Evolutionary conservation across 2,329 filamentous ascomycete genomes (phyloP).

Genomic region (Zopfia rhizophila): DNA sequence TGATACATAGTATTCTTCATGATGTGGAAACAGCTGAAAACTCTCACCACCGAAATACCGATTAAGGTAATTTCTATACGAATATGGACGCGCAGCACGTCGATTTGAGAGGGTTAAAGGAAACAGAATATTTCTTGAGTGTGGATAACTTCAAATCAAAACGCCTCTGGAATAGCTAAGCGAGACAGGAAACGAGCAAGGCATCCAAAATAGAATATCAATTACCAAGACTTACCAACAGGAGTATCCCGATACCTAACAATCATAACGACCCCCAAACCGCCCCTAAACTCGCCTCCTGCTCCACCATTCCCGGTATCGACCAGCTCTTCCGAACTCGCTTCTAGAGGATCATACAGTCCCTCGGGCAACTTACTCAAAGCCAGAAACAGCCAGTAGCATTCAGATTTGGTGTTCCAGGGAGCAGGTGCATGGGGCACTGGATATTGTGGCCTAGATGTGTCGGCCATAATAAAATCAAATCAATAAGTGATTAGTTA

Average conservation of each 20-base stretch:
- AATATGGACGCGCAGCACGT: no score
- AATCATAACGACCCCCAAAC: conserved; percentile 39
- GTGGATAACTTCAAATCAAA: no score
- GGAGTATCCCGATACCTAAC: conserved; percentile 44
- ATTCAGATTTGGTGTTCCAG: conserved; percentile 38
- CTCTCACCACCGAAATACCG: no score
- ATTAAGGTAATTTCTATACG: no score
- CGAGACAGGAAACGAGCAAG: no score
- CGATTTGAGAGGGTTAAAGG: no score
- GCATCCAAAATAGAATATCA: conserved; percentile 1
- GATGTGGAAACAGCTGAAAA: no score
- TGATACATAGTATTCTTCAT: no score
- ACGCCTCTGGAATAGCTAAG: no score
- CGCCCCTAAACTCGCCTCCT: conserved; percentile 35
- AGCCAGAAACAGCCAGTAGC: conserved; percentile 37
- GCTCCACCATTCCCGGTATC: background rate
- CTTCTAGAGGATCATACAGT: conserved; percentile 39
- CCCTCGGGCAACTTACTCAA: conserved; percentile 34
- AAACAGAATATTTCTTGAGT: no score
- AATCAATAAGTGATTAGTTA: no score
- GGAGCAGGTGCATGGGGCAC: conserved; percentile 35
- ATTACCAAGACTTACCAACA: conserved; percentile 40
- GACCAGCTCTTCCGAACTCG: conserved; percentile 16
- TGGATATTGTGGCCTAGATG: conserved; percentile 24
- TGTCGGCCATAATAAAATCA: background rate